Base-by-base conservation (phyloP, 768 basidiomycete genomes). In the Agaricus sinodeliciosus region DNA sequence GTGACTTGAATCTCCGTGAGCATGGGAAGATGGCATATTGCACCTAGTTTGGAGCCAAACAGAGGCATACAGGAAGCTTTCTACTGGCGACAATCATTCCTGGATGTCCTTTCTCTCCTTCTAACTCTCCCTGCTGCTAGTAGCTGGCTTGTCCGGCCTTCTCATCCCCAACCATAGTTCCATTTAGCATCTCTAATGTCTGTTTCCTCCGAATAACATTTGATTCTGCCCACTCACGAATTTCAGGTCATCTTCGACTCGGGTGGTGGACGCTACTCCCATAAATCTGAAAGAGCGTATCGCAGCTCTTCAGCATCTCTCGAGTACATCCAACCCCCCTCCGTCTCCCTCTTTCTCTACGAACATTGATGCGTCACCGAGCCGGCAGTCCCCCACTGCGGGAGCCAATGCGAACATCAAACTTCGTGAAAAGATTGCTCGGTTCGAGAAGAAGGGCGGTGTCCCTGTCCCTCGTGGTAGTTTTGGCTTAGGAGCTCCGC, bases 251-350 rank as follows among this genome's bases (percentile, higher is more conserved):
- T 67, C 62, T 49, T 62, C 71, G 11, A 22, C 16, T 22, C 42
- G 42, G 34, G 67, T 60, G 46, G 48, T 66, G 12, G 65, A 68
- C 59, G 48, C 65, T 43, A 68, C 69, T 31, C 65, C 66, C 40
- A 72, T 70, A 48, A 87, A 85, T 64, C 79, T 90, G 62, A 89
- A 84, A 68, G 88, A 90, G 59, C 84, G 89, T 49, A 90, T 91
- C 57, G 89, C 89, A 15, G 87, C 87, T 25, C 72, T 91, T 45
- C 81, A 91, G 63, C 87, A 87, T 59, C 76, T 79, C 49, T 74
- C 71, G 64, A 65, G 61, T 9, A 58, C 58, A 55, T 57, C 51
- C 22, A 46, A 52, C 51, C 31, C 47, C 54, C 61, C 58, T 31
- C 68, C 40, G 59, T 74, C 49, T 57, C 66, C 63, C 26, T 55